These are phyloP conservation scores for Coemansia sp. DNA, from an alignment of 192 early-diverging fungal genomes.

Conservation along the genomic window DNA sequence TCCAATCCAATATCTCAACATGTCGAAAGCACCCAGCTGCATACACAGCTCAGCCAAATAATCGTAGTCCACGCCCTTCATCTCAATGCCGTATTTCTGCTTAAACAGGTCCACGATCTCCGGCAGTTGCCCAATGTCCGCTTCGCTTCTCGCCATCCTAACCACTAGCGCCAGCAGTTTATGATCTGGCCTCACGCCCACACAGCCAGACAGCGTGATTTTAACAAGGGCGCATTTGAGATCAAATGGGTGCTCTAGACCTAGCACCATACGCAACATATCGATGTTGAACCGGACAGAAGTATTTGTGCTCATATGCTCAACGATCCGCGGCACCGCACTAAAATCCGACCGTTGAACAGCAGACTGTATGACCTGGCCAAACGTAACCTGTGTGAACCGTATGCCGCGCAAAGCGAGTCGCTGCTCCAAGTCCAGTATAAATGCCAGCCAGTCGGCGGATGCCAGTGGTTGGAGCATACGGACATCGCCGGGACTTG, in stretches of 20 bases:
- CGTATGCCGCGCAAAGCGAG: not conserved
- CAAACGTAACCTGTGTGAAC: not conserved
- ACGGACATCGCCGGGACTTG: not conserved
- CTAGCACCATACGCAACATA: not conserved
- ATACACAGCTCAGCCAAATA: not conserved
- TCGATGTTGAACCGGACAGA: not conserved
- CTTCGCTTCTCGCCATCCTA: not conserved
- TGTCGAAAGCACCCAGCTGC: not conserved
- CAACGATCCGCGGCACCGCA: not conserved
- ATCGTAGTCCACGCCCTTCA: not conserved
- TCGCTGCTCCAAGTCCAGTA: not conserved
- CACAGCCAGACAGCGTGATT: not conserved
- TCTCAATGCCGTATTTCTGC: not conserved
- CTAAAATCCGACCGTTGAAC: not conserved
- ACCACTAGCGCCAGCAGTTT: not conserved
- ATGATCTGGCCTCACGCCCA: not conserved
- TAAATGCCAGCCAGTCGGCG: not conserved
- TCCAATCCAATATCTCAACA: not conserved
- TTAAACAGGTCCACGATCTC: not conserved
- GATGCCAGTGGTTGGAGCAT: slow-evolving; percentile 14
- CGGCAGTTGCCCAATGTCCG: not conserved
- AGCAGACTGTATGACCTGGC: not conserved
- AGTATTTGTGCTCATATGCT: not conserved
- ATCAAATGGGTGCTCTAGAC: not conserved
- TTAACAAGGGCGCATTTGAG: not conserved